Conservation (phyloP, 2,329 filamentous ascomycete genomes). For the Dactylellina parvicollis region DNA sequence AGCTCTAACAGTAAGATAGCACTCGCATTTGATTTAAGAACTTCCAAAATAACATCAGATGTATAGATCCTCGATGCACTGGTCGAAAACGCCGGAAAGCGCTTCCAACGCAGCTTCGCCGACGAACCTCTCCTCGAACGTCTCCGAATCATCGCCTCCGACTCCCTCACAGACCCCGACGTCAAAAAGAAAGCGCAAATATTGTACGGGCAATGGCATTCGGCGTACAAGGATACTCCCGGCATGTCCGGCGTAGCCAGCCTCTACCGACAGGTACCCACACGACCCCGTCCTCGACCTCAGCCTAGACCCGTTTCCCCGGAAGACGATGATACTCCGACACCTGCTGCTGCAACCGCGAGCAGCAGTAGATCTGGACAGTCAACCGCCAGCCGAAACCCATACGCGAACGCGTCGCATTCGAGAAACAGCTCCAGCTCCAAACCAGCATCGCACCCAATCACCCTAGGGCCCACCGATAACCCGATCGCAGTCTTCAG, state of each 20-base stretch:
- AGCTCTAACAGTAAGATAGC: constrained; percentile 71
- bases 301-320: constrained; percentile 63
- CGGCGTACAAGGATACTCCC: constrained; percentile 79
- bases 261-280: constrained; percentile 76
- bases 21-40: background rate
- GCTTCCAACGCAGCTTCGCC: constrained; percentile 85
- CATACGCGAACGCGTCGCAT: constrained; percentile 60
- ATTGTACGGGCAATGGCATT: constrained; percentile 86
- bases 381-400: constrained; percentile 59
- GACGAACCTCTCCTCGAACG: constrained; percentile 93
- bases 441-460: constrained; percentile 58
- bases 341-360: constrained; percentile 57
- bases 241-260: constrained; percentile 82
- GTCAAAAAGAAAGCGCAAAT: constrained; percentile 90
- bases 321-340: constrained; percentile 52
- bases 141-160: constrained; percentile 84
- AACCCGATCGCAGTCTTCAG: constrained; percentile 59
- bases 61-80: constrained; percentile 80
- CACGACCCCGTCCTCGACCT: constrained; percentile 60
- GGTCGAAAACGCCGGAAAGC: constrained; percentile 89
- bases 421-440: constrained; percentile 59
- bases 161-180: constrained; percentile 81
- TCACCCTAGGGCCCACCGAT: constrained; percentile 61
- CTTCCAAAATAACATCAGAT: background rate
- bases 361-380: background rate